phyloP scores from a whole-genome alignment of 2,329 filamentous ascomycete species.

The Exophiala viscosa region DNA sequence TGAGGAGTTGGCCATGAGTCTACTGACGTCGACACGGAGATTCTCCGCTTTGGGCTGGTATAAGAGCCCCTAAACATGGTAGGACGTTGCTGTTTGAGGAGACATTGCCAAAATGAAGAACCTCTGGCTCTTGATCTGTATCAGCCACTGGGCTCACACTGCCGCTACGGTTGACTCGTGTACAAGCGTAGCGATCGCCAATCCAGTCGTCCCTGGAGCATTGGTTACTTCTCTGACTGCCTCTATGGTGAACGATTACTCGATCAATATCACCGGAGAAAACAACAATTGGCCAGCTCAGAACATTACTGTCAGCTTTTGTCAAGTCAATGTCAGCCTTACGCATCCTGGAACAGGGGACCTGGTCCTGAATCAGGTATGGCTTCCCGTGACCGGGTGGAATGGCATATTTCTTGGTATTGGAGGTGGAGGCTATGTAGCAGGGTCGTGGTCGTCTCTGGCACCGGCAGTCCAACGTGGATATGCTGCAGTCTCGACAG shows the following conservation, averaged over 20 bases:
- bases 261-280: slow-evolving; percentile 4
- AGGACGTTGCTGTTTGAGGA: no score
- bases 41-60: no score
- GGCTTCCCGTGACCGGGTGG: slow-evolving; percentile 36
- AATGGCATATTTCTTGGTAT: slow-evolving; percentile 38
- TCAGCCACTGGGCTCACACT: no score
- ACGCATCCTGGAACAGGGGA: slow-evolving; percentile 41
- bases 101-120: no score
- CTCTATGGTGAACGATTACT: not conserved
- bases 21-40: no score
- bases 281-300: slow-evolving; percentile 4
- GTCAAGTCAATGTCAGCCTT: slow-evolving; percentile 35
- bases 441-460: slow-evolving; percentile 16
- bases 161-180: no score
- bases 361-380: slow-evolving; percentile 34
- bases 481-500: slow-evolving; percentile 24
- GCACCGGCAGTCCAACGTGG: slow-evolving; percentile 7
- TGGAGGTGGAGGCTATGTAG: slow-evolving; percentile 36
- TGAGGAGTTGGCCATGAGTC: no score
- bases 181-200: not conserved
- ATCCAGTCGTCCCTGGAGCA: not conserved
- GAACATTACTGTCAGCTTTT: slow-evolving; percentile 8
- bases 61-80: no score
- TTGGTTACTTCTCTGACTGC: not conserved
- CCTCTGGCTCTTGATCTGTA: no score